Percentiles rank a stretch among this genome's conserved stretches.
Conservation (phyloP, 2,329 filamentous ascomycete species). For the Microsporum canis region DNA sequence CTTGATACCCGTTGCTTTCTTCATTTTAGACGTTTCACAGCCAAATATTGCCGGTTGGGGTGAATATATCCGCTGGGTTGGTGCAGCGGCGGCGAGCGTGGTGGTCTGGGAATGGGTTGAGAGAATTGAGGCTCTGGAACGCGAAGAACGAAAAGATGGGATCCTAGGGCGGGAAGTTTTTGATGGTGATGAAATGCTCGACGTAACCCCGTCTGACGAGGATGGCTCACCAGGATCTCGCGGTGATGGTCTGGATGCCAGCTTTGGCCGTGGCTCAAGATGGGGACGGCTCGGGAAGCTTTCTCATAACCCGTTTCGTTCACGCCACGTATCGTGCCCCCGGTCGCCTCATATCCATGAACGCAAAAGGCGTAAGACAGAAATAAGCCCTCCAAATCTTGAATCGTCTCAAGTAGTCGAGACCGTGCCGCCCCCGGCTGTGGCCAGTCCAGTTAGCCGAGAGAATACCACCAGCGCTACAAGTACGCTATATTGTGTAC, state of each 20-base stretch:
- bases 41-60: slow-evolving; percentile 83
- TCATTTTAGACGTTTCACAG: slow-evolving; percentile 79
- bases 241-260: slow-evolving; percentile 28
- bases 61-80: slow-evolving; percentile 94
- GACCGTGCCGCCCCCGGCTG: slow-evolving; percentile 36
- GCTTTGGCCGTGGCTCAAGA: slow-evolving; percentile 20
- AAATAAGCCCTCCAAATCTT: neutral
- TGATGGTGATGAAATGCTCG: slow-evolving; percentile 86
- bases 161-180: slow-evolving; percentile 85
- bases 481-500: slow-evolving; percentile 53
- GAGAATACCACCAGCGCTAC: slow-evolving; percentile 51
- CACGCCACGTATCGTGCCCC: slow-evolving; percentile 11
- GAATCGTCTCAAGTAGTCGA: slow-evolving; percentile 13
- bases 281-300: slow-evolving; percentile 21
- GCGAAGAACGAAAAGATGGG: slow-evolving; percentile 87
- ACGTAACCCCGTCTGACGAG: slow-evolving; percentile 50
- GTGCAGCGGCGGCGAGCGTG: slow-evolving; percentile 85
- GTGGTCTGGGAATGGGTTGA: slow-evolving; percentile 98
- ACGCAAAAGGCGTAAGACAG: slow-evolving; percentile 7
- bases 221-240: slow-evolving; percentile 32
- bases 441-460: slow-evolving; percentile 47
- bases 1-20: slow-evolving; percentile 81
- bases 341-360: slow-evolving; percentile 12
- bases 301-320: neutral
- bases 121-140: slow-evolving; percentile 79